Base-by-base conservation (phyloP, 78 protist species). In the Monocercomonoides exilis region DNA sequence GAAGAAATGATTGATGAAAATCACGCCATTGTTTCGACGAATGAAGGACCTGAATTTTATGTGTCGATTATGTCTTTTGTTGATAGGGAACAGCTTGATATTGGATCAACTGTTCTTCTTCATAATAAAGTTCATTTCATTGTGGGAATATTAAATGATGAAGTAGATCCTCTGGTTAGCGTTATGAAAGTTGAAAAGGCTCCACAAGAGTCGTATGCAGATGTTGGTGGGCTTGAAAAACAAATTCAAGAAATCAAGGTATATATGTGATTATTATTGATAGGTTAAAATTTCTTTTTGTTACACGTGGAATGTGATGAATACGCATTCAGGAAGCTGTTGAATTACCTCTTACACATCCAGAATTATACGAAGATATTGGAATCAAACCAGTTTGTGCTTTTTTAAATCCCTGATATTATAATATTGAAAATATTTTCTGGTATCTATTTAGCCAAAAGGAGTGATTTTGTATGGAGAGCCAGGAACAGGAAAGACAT, bases 401-500 rank as follows among this genome's bases (percentile, higher is more conserved):
- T n/a, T n/a, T n/a, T n/a, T n/a, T n/a, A n/a, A n/a, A n/a, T n/a
- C n/a, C n/a, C n/a, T n/a, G n/a, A n/a, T n/a, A n/a, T n/a, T n/a
- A n/a, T n/a, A n/a, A n/a, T n/a, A n/a, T n/a, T n/a, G n/a, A n/a
- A n/a, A n/a, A n/a, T n/a, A n/a, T n/a, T 54, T 21, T 54, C 21
- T 21, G 38, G 11, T 54, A 11, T 29, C 70, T 29, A 54, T 54
- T 21, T 21, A 54, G 70, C 99, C 99, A 41, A 97, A 97, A 89
- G 99, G 99, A 33, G 99, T 97, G 34, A 96, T 98, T 45, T 90
- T 98, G 46, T 97, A 97, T 85, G 99, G 99, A 33, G 94, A 88
- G 21, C 99, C 99, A 3, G 99, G 99, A 35, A 98, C 99, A 1
- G 98, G 99, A 80, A 98, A 99, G 90, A 99, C 99, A 2, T 90